Base-by-base conservation (phyloP, 441 rosid genomes). In the Lepidium campestre region DNA sequence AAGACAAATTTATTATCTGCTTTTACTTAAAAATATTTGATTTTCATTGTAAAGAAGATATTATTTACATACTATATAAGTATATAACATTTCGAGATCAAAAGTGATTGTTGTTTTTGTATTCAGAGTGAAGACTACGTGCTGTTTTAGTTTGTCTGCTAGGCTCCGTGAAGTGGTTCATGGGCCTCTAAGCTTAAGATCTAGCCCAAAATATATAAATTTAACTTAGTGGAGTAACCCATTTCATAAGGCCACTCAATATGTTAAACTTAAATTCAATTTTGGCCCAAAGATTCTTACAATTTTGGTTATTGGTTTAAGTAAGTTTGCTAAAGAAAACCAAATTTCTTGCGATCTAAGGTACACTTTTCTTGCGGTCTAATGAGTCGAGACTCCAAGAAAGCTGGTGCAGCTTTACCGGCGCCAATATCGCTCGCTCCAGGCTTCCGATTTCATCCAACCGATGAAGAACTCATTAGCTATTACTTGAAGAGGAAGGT, bases 401-500 rank as follows among this genome's bases (percentile, higher is more conserved):
- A 34, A 54, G 15, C 53, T 39, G 18, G 10, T 36, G 57, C 14
- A 10, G 54, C 6, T 62, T 54, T 40, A 3, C 25, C 67, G 45
- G 34, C 40, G 56, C 1, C 22, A 9, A 78, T 84, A 18, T 80
- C 88, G 3, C 68, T 83, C 42, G 91, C 90, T 23, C 98, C 97
- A 23, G 94, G 97, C 18, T 84, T 88, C 65, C 82, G 96, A 73
- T 92, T 88, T 72, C 89, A 88, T 54, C 91, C 96, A 2, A 81
- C 87, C 0, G 98, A 84, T 37, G 96, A 93, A 71, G 98, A 93
- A 68, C 78, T 90, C 25, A 77, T 85, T 2, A 76, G 82, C 63
- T 86, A 87, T 74, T 88, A 87, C 85, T 79, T 93, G 72, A 93
- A 80, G 81, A 80, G 84, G 57, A 88, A 90, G 88, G 82, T 87